Conservation (phyloP, 208 protist genomes). For the Leptomonas pyrrhocoris region DNA sequence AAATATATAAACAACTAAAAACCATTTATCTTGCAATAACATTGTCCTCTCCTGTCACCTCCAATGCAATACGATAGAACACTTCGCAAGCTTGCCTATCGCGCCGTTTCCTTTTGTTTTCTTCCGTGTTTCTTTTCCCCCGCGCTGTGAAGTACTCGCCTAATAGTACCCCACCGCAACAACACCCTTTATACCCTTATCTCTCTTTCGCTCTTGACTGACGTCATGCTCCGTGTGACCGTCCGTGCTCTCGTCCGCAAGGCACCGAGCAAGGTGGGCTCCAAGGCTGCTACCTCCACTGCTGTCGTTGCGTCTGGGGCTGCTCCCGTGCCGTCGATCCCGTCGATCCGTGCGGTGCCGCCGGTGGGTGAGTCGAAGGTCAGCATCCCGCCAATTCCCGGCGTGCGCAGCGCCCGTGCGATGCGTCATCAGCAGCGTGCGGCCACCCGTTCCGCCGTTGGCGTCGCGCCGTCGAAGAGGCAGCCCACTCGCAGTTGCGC, state of each 20-base stretch:
- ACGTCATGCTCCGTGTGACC: constrained; percentile 29
- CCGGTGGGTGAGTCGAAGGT: constrained; percentile 8
- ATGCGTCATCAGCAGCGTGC: constrained; percentile 28
- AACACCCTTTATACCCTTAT: too few relatives aligned
- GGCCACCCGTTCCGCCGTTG: not conserved
- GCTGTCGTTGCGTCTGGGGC: not conserved
- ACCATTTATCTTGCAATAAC: too few relatives aligned
- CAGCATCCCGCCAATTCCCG: constrained; percentile 36
- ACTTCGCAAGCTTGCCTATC: too few relatives aligned
- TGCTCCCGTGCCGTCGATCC: constrained; percentile 1
- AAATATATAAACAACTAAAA: too few relatives aligned
- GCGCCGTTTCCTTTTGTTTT: constrained; percentile 6
- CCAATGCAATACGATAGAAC: too few relatives aligned
- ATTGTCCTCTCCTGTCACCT: too few relatives aligned
- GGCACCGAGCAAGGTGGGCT: constrained; percentile 13
- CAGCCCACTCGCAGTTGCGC: not conserved
- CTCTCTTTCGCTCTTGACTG: too few relatives aligned
- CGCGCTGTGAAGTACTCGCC: not conserved
- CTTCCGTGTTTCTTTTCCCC: not conserved
- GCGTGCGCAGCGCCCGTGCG: constrained; percentile 32
- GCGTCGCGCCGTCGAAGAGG: constrained; percentile 23
- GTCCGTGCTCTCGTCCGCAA: constrained; percentile 32
- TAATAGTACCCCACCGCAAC: not conserved
- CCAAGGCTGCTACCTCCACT: constrained; percentile 10
- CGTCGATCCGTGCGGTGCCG: constrained; percentile 11